Evolutionary conservation across 1,284 basidiomycete species (phyloP).

Genomic region (Pyrrhoderma noxium): DNA sequence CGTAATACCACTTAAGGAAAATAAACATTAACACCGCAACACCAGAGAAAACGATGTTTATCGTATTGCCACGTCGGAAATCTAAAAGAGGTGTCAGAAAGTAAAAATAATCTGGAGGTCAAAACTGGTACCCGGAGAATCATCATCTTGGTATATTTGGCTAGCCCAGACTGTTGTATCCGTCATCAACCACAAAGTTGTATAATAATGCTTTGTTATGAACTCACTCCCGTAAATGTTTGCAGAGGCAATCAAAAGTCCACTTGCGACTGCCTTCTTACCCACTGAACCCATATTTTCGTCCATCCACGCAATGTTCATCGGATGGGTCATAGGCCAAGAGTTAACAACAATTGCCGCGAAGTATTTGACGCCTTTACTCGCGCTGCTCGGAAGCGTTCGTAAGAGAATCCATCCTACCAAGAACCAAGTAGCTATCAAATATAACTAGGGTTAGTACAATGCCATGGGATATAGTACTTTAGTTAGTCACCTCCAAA

Average conservation of each 20-base stretch:
- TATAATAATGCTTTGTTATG: too few species aligned
- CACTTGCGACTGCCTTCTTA: constrained; percentile 30
- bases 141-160: constrained; percentile 32
- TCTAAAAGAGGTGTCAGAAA: constrained; percentile 19
- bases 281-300: constrained; percentile 33
- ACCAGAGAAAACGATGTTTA: constrained; percentile 32
- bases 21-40: constrained; percentile 30
- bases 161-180: constrained; percentile 9
- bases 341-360: constrained; percentile 31
- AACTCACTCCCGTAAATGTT: constrained; percentile 26
- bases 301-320: constrained; percentile 35
- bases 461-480: neutral
- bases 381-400: constrained; percentile 25
- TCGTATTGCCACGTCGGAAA: constrained; percentile 32
- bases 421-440: constrained; percentile 30
- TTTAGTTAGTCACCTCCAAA: constrained; percentile 26
- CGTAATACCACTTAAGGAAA: constrained; percentile 28
- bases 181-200: neutral
- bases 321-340: constrained; percentile 33
- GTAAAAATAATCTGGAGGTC: neutral
- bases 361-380: constrained; percentile 26
- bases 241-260: constrained; percentile 29
- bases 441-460: neutral
- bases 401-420: constrained; percentile 33
- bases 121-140: constrained; percentile 27